These are phyloP conservation scores for Lactuca sativa DNA, from an alignment of 129 eudicot genomes.

Conservation along the genomic window DNA sequence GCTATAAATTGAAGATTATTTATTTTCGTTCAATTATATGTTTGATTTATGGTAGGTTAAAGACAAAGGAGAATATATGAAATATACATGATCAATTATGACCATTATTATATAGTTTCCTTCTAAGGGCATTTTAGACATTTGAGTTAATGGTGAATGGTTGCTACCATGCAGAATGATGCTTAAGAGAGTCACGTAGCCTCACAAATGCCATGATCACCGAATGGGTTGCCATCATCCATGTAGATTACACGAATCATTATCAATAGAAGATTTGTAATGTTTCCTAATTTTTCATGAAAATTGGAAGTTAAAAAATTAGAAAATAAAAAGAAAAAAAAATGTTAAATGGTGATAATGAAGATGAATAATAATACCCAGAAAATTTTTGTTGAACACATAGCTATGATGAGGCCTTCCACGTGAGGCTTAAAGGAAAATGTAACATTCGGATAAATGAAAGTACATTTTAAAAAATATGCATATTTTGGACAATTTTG, in stretches of 20 bases:
- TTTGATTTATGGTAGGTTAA: too few species aligned
- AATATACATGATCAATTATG: not conserved
- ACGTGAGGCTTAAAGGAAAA: constrained; percentile 59
- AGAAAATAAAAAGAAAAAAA: not conserved
- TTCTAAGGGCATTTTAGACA: constrained; percentile 7
- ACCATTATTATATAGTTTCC: too few species aligned
- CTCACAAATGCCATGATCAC: constrained; percentile 62
- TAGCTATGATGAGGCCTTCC: constrained; percentile 63
- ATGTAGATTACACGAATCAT: constrained; percentile 79
- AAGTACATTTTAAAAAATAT: too few species aligned
- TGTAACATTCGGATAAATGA: too few species aligned
- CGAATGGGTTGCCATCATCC: constrained; percentile 83
- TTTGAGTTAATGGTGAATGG: constrained; percentile 17
- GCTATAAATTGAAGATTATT: too few species aligned
- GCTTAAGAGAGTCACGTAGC: constrained; percentile 73
- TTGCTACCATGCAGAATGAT: constrained; percentile 94
- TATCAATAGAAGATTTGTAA: constrained; percentile 59
- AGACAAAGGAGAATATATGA: too few species aligned
- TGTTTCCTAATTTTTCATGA: constrained; percentile 57
- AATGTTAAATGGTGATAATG: not conserved
- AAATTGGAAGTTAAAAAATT: not conserved
- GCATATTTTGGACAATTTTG: too few species aligned
- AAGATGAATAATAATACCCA: not conserved
- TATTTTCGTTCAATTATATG: too few species aligned
- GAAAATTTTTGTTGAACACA: constrained; percentile 44